phyloP scores from a whole-genome alignment of 148 eudicot genomes.

The Chenopodium album region DNA sequence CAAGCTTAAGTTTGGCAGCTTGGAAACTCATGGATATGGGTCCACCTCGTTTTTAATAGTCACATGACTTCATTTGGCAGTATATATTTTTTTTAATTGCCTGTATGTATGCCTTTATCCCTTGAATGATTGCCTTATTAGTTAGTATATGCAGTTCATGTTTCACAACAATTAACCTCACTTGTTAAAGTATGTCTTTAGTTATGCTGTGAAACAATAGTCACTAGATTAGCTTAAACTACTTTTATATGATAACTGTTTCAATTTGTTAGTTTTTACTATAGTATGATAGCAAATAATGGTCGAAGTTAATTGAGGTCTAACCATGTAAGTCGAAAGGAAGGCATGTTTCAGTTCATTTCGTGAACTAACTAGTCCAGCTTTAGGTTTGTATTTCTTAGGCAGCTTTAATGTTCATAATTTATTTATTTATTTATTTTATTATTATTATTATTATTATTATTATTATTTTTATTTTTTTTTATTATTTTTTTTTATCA shows the following conservation, averaged over 20 bases:
- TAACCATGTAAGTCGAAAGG: neutral
- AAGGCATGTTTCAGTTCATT: neutral
- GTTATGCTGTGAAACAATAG: neutral
- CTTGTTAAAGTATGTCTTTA: neutral
- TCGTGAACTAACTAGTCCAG: neutral
- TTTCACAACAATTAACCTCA: neutral
- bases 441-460: too few species aligned
- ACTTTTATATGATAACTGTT: too few species aligned
- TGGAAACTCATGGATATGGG: conserved; percentile 2
- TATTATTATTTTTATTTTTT: too few species aligned
- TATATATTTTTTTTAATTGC: neutral
- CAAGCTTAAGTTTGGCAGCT: neutral
- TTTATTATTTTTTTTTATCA: too few species aligned
- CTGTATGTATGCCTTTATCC: neutral
- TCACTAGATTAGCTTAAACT: neutral
- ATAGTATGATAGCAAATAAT: neutral
- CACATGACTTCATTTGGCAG: neutral
- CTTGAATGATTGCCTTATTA: neutral
- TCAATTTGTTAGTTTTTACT: too few species aligned
- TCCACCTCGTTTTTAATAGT: neutral
- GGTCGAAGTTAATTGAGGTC: neutral
- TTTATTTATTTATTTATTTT: too few species aligned
- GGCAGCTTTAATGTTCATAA: neutral
- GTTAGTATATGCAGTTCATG: neutral
- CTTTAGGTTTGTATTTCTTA: neutral